Percentiles rank a stretch among this genome's conserved stretches.
Conservation (phyloP, 1,284 basidiomycete genomes). For the Rhodotorula sp. region DNA sequence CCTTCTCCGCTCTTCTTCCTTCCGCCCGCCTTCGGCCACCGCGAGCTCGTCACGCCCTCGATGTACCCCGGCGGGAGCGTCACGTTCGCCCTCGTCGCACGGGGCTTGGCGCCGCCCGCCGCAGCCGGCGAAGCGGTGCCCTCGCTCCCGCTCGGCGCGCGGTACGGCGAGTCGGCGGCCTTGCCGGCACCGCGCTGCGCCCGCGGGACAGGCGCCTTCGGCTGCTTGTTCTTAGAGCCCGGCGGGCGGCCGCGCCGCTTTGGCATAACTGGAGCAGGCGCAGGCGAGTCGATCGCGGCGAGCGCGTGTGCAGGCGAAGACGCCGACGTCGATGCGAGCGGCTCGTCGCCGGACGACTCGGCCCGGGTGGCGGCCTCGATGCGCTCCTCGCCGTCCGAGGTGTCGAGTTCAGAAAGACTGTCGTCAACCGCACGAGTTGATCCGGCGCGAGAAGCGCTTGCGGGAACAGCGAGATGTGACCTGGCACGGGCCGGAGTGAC, state of each 20-base stretch:
- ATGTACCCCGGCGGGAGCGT: conserved; percentile 35
- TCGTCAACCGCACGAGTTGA: background rate
- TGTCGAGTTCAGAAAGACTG: conserved; percentile 13
- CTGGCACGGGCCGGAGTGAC: background rate
- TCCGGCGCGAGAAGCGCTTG: too few relatives aligned
- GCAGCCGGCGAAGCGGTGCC: background rate
- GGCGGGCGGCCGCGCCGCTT: conserved; percentile 16
- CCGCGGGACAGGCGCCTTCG: background rate
- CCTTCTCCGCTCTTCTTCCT: background rate
- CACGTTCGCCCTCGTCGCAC: conserved; percentile 33
- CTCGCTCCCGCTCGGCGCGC: background rate
- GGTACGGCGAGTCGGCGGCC: background rate
- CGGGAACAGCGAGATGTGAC: background rate
- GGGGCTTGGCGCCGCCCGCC: background rate
- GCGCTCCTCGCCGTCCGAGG: background rate
- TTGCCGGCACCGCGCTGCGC: background rate
- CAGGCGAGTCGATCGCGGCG: too few relatives aligned
- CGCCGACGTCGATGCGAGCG: background rate
- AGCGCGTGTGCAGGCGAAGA: background rate
- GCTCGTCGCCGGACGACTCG: conserved; percentile 2
- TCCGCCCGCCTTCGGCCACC: conserved; percentile 10
- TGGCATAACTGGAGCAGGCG: background rate
- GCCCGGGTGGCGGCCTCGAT: background rate
- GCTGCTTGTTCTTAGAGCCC: conserved; percentile 8
- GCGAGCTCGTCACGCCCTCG: conserved; percentile 29